Evolutionary conservation across 805 yeast species (phyloP), one percentile per base, ranked within the genome.

Genomic region (Starmerella apis): DNA sequence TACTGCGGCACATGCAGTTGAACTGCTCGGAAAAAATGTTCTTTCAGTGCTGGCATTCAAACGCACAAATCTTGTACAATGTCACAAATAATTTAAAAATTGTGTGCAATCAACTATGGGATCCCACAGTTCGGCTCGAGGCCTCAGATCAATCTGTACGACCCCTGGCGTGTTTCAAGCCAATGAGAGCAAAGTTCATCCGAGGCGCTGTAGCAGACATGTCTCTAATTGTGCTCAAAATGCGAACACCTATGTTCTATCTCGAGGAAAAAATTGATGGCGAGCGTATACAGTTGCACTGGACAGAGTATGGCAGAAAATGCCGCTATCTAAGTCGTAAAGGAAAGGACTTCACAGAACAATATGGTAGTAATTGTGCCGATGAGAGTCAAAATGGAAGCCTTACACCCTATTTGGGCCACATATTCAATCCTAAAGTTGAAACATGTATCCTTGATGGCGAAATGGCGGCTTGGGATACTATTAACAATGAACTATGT

Each of bases 181-280:
- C 96, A 0, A 94, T 85, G 65, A 65, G 83, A 19, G 80, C 94
- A 0, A 71, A 75, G 31, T 80, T 78, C 53, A 68, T 79, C 1
- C 68, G 69, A 27, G 65, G 69, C 3, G 67, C 75, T 14, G 79
- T 81, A 60, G 68, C 71, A 3, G 64, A 83, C 19, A 75, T 79
- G n/a, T 59, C 64, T 7, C 68, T 64, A 22, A 68, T 83, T 61
- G 64, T 66, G 2, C 23, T 36, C 1, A 22, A 38, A 9, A 47
- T 49, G 38, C 14, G 16, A 3, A 6, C 35, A 9, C 19, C 38
- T 4, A 7, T 4, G 16, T 86, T 86, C 59, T 74, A 72, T 47
- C 77, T 90, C 9, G 97, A 90, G 61, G 96, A 90, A 63, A 90
- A 90, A 62, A 74, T 87, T 68, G 96, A 90, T 65, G 98, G 97